Conservation (phyloP, 116 monocot species). For the Dioscorea cayenensis region DNA sequence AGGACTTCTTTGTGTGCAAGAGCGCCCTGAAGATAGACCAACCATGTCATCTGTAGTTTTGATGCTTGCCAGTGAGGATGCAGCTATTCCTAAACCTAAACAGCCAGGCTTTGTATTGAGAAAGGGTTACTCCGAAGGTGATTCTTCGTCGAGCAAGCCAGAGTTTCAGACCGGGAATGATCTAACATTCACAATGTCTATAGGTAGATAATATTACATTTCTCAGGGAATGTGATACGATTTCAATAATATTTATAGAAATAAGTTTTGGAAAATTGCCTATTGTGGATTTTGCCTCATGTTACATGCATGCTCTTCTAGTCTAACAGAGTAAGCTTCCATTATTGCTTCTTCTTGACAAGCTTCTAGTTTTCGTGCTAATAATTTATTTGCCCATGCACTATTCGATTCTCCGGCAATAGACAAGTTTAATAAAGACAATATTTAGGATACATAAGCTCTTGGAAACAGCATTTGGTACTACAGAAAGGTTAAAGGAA, state of each 20-base stretch:
- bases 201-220: not conserved
- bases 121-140: not conserved
- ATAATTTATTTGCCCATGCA: too few relatives aligned
- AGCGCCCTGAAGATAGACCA: slow-evolving; percentile 13
- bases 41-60: slow-evolving; percentile 11
- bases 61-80: slow-evolving; percentile 15
- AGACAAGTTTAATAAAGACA: too few relatives aligned
- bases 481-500: too few relatives aligned
- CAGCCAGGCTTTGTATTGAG: slow-evolving; percentile 8
- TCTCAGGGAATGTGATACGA: not conserved
- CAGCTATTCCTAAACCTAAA: slow-evolving; percentile 2
- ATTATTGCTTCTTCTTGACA: too few relatives aligned
- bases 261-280: not conserved
- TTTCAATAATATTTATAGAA: not conserved
- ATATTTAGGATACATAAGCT: too few relatives aligned
- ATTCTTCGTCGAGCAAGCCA: slow-evolving; percentile 4
- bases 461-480: too few relatives aligned
- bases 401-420: too few relatives aligned
- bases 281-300: too few relatives aligned
- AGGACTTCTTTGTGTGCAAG: slow-evolving; percentile 21
- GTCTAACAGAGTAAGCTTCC: too few relatives aligned
- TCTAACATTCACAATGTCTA: slow-evolving; percentile 1
- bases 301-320: too few relatives aligned
- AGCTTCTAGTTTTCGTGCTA: too few relatives aligned
- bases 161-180: not conserved